Evolutionary conservation across 2,329 filamentous ascomycete species (phyloP), one percentile per base, ranked within the genome.

Genomic region (Mollisiaceae sp.): DNA sequence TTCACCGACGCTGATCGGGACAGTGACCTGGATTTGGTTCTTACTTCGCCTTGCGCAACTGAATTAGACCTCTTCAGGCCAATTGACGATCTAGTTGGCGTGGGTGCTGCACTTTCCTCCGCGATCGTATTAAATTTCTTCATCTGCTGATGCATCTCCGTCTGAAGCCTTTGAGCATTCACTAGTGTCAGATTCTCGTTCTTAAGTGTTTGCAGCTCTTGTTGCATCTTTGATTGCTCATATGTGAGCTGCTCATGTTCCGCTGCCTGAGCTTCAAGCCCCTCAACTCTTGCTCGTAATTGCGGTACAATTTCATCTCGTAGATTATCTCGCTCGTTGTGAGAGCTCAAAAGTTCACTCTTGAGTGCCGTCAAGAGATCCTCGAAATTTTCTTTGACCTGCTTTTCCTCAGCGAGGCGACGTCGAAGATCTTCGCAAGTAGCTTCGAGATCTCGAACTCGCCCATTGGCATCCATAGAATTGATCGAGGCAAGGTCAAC

Each of bases 351-450:
- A 15, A 98, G 83, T 76, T 99, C 93, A 27, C 88, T 86, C 72
- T 91, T 91, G 71, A 98, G 88, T 5, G 92, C 94, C 8, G 89
- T 88, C 54, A 98, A 83, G 52, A 99, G 84, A 76, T 97, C 94
- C 79, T 98, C 93, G 73, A 98, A 96, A 77, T 96, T 97, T 75
- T 92, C 89, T 77, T 97, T 97, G 72, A 91, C 88, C 76, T 92
- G 87, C 63, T 91, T 87, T 79, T 99, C 95, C 75, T 98, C 93
- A 0, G 86, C 83, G 54, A 99, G 83, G 71, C 92, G 90, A 72
- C 94, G 88, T 69, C 91, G 89, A 57, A 94, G 85, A 74, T 96
- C 93, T 71, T 97, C 93, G 69, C 97, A 88, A 0, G 88, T 88
- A 61, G 80, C 82, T 77, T 97, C 93, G 32, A 98, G 83, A 71